Percentiles rank a stretch among this genome's conserved stretches.
Evolutionary conservation across 2,329 filamentous ascomycete genomes (phyloP).

Genomic region (Emergomyces pasteurianus): DNA sequence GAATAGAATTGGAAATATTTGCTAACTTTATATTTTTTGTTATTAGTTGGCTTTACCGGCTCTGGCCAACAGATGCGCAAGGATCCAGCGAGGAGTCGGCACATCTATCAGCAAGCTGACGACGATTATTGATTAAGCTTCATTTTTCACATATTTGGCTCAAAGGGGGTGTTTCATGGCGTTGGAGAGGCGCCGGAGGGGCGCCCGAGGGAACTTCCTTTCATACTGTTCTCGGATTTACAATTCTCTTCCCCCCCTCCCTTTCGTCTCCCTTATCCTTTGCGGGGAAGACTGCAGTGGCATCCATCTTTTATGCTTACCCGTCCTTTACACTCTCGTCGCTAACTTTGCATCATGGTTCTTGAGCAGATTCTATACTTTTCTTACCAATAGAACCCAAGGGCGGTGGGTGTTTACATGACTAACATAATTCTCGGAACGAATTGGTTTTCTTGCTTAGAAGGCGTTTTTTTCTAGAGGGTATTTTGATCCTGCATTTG

Average conservation of each 20-base stretch:
- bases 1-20: not conserved
- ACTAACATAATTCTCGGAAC: not conserved
- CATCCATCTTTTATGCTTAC: not conserved
- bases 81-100: conserved; percentile 67
- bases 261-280: not conserved
- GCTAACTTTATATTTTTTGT: conserved; percentile 15
- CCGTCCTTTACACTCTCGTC: not conserved
- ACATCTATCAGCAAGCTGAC: conserved; percentile 69
- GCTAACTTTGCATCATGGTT: conserved; percentile 1
- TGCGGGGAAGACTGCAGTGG: not conserved
- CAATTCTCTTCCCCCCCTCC: no score
- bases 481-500: not conserved
- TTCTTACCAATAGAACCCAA: not conserved
- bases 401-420: not conserved
- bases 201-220: no score
- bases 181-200: not conserved
- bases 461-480: not conserved
- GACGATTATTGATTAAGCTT: conserved; percentile 40
- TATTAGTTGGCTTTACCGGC: conserved; percentile 85
- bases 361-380: not conserved
- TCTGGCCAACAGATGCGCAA: conserved; percentile 95
- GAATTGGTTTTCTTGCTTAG: not conserved
- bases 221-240: not conserved
- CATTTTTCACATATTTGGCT: not conserved
- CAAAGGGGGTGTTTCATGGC: not conserved